Evolutionary conservation across 2,329 filamentous ascomycete genomes (phyloP).

Genomic region (Exophiala sideris): DNA sequence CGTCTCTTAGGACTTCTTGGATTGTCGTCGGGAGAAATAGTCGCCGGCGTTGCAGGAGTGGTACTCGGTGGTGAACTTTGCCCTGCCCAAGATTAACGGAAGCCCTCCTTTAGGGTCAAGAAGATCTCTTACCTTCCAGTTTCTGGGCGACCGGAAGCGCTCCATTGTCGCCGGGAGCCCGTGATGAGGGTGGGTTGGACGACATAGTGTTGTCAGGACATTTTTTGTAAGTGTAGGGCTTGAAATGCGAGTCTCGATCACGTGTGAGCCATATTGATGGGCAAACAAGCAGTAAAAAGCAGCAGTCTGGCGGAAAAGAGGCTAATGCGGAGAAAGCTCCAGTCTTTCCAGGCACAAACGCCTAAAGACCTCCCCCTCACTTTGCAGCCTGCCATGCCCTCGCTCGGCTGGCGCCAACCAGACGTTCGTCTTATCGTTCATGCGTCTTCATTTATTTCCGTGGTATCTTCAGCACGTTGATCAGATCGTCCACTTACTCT

Average conservation of each 20-base stretch:
- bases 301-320: no score
- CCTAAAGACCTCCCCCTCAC: background rate
- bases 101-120: background rate
- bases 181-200: background rate
- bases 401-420: no score
- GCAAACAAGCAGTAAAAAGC: no score
- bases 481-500: no score
- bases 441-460: no score
- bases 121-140: constrained; percentile 7
- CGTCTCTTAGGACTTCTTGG: constrained; percentile 25
- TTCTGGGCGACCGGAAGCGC: background rate
- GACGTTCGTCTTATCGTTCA: no score
- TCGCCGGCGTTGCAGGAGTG: background rate
- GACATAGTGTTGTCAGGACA: constrained; percentile 8
- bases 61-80: background rate
- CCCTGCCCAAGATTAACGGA: background rate
- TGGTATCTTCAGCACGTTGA: no score
- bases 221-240: background rate
- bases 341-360: no score
- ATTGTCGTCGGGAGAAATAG: constrained; percentile 11
- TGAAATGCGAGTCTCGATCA: background rate
- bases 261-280: background rate
- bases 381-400: background rate
- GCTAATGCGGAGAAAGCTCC: no score
- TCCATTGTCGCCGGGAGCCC: background rate